These are phyloP conservation scores for Dendrocalamus latiflorus DNA, from an alignment of 202 grass and related monocot species.

Conservation along the genomic window DNA sequence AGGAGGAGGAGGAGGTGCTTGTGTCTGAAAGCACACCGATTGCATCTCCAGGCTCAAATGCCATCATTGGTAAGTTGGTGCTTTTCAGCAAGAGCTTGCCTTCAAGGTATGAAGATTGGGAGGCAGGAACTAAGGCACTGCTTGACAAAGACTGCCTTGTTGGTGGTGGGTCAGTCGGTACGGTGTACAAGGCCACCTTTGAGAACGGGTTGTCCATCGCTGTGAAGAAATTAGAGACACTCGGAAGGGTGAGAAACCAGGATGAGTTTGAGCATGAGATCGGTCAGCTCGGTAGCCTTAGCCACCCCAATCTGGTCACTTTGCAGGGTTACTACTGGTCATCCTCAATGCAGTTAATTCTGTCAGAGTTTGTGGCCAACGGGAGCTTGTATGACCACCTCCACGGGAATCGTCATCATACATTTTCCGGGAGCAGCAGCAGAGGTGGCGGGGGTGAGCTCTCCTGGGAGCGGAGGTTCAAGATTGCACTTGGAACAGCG, in stretches of 20 bases:
- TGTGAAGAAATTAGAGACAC: slow-evolving; percentile 86
- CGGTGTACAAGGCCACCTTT: slow-evolving; percentile 88
- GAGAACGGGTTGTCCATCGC: slow-evolving; percentile 80
- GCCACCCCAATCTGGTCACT: slow-evolving; percentile 65
- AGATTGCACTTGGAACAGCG: slow-evolving; percentile 66
- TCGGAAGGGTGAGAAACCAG: slow-evolving; percentile 69
- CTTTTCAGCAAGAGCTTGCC: slow-evolving; percentile 98
- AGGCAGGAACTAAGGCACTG: slow-evolving; percentile 76
- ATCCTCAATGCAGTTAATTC: slow-evolving; percentile 76
- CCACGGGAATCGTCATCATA: slow-evolving; percentile 38
- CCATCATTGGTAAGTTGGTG: slow-evolving; percentile 85
- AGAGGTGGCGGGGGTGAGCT: slow-evolving; percentile 42
- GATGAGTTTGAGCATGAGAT: slow-evolving; percentile 98
- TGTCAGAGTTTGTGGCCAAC: slow-evolving; percentile 66
- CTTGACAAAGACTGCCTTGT: slow-evolving; percentile 89
- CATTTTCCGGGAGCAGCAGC: slow-evolving; percentile 44
- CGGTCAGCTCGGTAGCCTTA: slow-evolving; percentile 62
- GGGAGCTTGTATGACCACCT: slow-evolving; percentile 83
- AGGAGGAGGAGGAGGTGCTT: slow-evolving; percentile 65
- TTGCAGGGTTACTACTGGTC: slow-evolving; percentile 98
- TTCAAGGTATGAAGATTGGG: slow-evolving; percentile 95
- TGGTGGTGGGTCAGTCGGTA: slow-evolving; percentile 81
- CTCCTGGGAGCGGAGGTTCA: slow-evolving; percentile 73
- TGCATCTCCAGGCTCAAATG: slow-evolving; percentile 48
- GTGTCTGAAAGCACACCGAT: slow-evolving; percentile 73